Percentiles rank a stretch among this genome's conserved stretches.
Evolutionary conservation across 139 green algal species (phyloP).

Genomic region (Desmodesmus armatus): DNA sequence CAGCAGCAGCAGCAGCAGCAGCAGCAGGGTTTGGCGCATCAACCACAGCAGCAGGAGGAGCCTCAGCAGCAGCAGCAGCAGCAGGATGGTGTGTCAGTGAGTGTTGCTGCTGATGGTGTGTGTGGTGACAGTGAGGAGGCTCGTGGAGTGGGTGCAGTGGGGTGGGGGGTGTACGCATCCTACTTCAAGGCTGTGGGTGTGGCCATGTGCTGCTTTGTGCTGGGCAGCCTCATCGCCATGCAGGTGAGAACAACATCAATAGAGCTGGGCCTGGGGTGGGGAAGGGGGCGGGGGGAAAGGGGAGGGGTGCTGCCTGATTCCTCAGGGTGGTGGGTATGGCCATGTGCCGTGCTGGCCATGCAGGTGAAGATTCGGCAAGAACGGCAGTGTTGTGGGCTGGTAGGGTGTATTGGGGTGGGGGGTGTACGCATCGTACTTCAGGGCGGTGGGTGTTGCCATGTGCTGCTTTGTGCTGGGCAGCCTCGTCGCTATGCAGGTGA

Average conservation of each 20-base stretch:
- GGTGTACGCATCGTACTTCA: conserved; percentile 70
- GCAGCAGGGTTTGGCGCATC: background rate
- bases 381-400: too few relatives aligned
- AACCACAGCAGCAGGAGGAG: conserved; percentile 3
- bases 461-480: conserved; percentile 60
- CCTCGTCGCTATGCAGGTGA: conserved; percentile 81
- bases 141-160: conserved; percentile 65
- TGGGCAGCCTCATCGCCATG: conserved; percentile 78
- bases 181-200: conserved; percentile 67
- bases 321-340: too few relatives aligned
- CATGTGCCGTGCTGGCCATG: too few relatives aligned
- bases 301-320: too few relatives aligned
- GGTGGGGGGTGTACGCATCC: conserved; percentile 59
- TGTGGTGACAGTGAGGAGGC: conserved; percentile 53
- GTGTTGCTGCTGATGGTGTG: background rate
- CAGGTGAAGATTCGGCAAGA: too few relatives aligned
- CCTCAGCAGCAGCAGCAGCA: conserved; percentile 38
- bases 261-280: too few relatives aligned
- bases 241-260: conserved; percentile 52
- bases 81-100: background rate
- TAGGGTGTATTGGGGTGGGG: conserved; percentile 64
- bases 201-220: conserved; percentile 52
- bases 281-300: too few relatives aligned
- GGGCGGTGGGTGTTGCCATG: conserved; percentile 56
- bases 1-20: background rate